Evolutionary conservation across 2,329 filamentous ascomycete genomes (phyloP), one percentile per base, ranked within the genome.

Genomic region (Fonsecaea monophora): DNA sequence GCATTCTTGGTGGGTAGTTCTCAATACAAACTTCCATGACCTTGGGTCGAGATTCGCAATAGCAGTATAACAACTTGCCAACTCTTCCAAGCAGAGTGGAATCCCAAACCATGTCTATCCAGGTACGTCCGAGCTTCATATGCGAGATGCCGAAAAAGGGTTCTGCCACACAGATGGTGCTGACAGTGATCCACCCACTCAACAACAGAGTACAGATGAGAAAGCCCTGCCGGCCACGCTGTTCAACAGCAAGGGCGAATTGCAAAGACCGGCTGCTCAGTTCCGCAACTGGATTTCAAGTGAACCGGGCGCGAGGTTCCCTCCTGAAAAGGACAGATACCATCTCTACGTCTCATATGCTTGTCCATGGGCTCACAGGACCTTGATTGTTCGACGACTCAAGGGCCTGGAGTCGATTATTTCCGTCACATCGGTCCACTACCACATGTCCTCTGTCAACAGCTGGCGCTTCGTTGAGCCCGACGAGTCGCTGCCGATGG

Each of bases 321-420:
- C 92, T 7, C 86, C 92, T 0, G 94, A 98, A 81, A 92, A 91
- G 80, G 92, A 86, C 60, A 86, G 95, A 65, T 98, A 98, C 78
- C 95, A 98, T 80, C 87, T 98, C 73, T 98, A 94, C 77, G 90
- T 97, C 71, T 94, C 90, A 74, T 96, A 96, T 78, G 94, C 94
- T 6, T 97, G 93, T 79, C 94, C 94, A 3, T 97, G 93, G 93
- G 87, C 87, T 53, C 83, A 85, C 64, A 79, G 83, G 12, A 73
- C 77, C 4, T 78, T 82, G 62, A 78, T 85, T 35, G 79, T 83
- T 1, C 79, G 79, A 53, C 76, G 74, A 5, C 75, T 86, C 59
- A 86, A 86, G 71, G 82, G 82, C 0, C 77, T 86, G 3, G 78
- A 84, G 55, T 73, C 78, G 21, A 76, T 85, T 48, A 78, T 86